Base-by-base conservation (phyloP, 305 asterid genomes). In the Fraxinus sp. region DNA sequence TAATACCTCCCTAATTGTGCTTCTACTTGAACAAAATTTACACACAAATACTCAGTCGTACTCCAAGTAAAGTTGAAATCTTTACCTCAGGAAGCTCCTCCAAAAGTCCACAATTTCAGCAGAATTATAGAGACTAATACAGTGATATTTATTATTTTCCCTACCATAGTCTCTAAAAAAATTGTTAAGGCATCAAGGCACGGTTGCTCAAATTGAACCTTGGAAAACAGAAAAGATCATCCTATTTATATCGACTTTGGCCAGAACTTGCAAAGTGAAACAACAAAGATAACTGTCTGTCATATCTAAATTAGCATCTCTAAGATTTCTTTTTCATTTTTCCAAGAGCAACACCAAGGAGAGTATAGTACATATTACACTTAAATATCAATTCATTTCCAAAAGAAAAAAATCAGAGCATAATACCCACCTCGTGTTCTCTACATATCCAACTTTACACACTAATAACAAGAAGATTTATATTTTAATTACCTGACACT, bases 401-500 rank as follows among this genome's bases (percentile, higher is more conserved):
- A 9, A 11, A 10, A 0, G 26, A 3, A 9, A 66, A 68, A 68
- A 66, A 26, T 66, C 36, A 26, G 18, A 26, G 35, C 36, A 26
- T 26, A n/a, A 22, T 9, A 1, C 71, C 2, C 74, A 3, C n/a
- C 74, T 16, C n/a, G 3, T 24, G 33, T 24, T 2, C 72, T 64
- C 33, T 24, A 11, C 4, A 26, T 2, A 68, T 2, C 24, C 35
- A 79, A 64, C 5, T 37, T 59, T 24, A 79, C 8, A 11, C 7
- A 35, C 32, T 24, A 64, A 9, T 8, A 36, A 36, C 1, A 36
- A 36, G 1, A 0, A 36, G 7, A 16, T n/a, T 3, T 28, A 80
- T 16, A 14, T 57, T 75, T 36, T 36, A 72, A 66, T 89, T 22
- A 96, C 98, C 99, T 96, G 98, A 86, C 99, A 96, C 82, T 96